Evolutionary conservation across 306 rosid genomes (phyloP).

Genomic region (Vigna angularis): DNA sequence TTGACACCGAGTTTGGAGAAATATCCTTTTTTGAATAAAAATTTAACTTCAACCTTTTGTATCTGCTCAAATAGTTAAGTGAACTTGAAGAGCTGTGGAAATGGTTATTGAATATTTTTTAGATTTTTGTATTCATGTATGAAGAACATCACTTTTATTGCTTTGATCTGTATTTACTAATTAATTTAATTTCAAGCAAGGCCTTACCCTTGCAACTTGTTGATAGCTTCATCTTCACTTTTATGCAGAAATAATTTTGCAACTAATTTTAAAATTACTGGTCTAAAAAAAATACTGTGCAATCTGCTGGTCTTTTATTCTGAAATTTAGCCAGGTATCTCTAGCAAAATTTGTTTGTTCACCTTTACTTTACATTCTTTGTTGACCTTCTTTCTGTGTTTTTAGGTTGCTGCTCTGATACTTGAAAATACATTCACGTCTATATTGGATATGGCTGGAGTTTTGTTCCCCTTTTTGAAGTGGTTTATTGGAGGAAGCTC

Average conservation of each 20-base stretch:
- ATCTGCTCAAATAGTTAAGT: neutral
- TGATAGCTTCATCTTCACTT: constrained; percentile 28
- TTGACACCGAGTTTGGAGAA: constrained; percentile 13
- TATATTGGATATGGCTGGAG: constrained; percentile 99
- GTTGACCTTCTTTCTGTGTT: constrained; percentile 45
- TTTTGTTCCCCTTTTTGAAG: constrained; percentile 89
- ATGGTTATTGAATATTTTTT: constrained; percentile 28
- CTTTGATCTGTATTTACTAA: constrained; percentile 9
- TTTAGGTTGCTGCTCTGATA: constrained; percentile 87
- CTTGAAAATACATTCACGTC: constrained; percentile 97
- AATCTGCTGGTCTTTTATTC: constrained; percentile 36
- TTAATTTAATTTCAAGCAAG: constrained; percentile 32
- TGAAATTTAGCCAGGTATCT: constrained; percentile 30
- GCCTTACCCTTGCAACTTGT: constrained; percentile 25
- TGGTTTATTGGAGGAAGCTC: constrained; percentile 93
- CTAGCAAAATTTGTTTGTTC: constrained; percentile 19
- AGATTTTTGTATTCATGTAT: neutral
- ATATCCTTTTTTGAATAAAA: neutral
- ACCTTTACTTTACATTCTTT: constrained; percentile 30
- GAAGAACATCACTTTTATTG: constrained; percentile 20
- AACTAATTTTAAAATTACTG: constrained; percentile 1
- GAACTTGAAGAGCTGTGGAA: neutral
- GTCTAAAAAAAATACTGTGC: constrained; percentile 25
- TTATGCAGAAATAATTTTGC: constrained; percentile 4
- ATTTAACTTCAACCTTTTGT: constrained; percentile 9